Evolutionary conservation across 139 green algal species (phyloP).

Genomic region (Picochlorum sp.): DNA sequence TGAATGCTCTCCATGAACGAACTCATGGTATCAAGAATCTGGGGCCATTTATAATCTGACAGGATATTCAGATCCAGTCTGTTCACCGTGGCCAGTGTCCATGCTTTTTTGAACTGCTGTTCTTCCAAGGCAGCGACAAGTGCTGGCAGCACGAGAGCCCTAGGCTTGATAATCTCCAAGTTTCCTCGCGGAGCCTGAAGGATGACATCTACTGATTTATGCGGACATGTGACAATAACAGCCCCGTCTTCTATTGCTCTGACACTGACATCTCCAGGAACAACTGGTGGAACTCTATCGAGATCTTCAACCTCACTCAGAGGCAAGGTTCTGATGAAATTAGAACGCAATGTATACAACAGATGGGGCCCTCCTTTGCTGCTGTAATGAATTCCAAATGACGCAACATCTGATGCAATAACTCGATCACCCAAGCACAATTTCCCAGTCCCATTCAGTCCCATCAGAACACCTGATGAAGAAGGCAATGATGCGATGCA

Average conservation of each 20-base stretch:
- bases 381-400: slow-evolving; percentile 36
- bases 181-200: slow-evolving; percentile 90
- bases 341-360: slow-evolving; percentile 52
- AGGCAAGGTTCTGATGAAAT: slow-evolving; percentile 42
- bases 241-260: slow-evolving; percentile 58
- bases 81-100: slow-evolving; percentile 45
- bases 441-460: slow-evolving; percentile 38
- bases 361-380: slow-evolving; percentile 61
- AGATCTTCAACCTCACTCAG: slow-evolving; percentile 13
- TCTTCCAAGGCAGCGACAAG: slow-evolving; percentile 42
- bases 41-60: slow-evolving; percentile 79
- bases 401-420: slow-evolving; percentile 49
- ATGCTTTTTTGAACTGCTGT: slow-evolving; percentile 36
- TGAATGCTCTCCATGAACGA: slow-evolving; percentile 45
- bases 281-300: background rate
- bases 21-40: slow-evolving; percentile 42
- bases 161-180: slow-evolving; percentile 74
- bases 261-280: slow-evolving; percentile 29
- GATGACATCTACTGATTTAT: slow-evolving; percentile 27
- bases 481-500: background rate
- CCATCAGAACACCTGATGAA: slow-evolving; percentile 23
- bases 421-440: slow-evolving; percentile 46
- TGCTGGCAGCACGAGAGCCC: slow-evolving; percentile 70
- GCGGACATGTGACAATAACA: slow-evolving; percentile 43
- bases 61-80: slow-evolving; percentile 88